Conservation (phyloP, 2,329 filamentous ascomycete species). For the Thelonectria rubi region DNA sequence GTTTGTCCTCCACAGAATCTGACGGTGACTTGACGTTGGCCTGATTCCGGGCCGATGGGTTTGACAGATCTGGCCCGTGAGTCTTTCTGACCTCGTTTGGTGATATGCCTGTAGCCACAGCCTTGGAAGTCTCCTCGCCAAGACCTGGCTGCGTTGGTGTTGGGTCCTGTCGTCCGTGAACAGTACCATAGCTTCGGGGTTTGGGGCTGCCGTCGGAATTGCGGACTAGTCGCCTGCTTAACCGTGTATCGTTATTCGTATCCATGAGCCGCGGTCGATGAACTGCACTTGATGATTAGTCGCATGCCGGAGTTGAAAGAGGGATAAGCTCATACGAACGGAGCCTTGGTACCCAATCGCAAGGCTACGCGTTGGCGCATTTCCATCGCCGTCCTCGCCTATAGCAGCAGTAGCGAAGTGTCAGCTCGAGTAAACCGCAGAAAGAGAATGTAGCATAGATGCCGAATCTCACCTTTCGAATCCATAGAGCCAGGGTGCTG, state of each 20-base stretch:
- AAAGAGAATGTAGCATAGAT: neutral
- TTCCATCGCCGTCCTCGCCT: conserved; percentile 1
- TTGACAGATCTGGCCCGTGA: conserved; percentile 12
- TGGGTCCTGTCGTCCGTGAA: neutral
- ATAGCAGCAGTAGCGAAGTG: neutral
- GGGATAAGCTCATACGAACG: conserved; percentile 23
- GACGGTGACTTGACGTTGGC: conserved; percentile 7
- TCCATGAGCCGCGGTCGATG: conserved; percentile 34
- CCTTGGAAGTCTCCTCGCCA: conserved; percentile 13
- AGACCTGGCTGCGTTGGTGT: neutral
- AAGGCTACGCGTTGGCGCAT: neutral
- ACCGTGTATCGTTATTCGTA: conserved; percentile 45
- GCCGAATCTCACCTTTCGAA: neutral
- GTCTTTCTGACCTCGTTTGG: conserved; percentile 19
- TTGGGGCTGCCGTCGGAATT: conserved; percentile 1
- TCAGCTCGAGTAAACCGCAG: conserved; percentile 4
- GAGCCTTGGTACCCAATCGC: conserved; percentile 27
- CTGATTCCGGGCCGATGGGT: conserved; percentile 7
- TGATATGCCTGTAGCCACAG: conserved; percentile 9
- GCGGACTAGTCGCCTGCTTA: conserved; percentile 39
- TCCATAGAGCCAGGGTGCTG: neutral
- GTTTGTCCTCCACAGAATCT: conserved; percentile 2
- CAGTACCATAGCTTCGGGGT: neutral
- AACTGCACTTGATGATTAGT: conserved; percentile 24
- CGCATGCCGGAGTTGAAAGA: too few species aligned